Conservation (phyloP, 805 yeast genomes). For the Wickerhamiella sergipiensis region DNA sequence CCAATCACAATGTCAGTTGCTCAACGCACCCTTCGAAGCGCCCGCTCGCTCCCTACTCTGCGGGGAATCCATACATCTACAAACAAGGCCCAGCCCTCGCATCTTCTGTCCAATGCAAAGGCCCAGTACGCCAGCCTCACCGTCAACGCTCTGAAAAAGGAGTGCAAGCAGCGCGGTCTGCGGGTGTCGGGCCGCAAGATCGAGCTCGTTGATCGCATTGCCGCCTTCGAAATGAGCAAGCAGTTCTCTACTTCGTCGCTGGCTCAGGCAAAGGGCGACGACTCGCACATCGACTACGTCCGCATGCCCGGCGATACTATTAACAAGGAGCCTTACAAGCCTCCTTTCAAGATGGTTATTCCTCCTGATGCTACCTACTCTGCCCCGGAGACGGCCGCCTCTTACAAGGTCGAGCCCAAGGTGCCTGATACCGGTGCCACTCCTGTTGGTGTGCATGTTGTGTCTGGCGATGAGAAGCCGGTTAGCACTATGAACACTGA, state of each 20-base stretch:
- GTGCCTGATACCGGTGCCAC: constrained; percentile 12
- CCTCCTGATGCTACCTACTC: constrained; percentile 17
- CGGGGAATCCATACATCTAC: constrained; percentile 18
- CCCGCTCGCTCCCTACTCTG: constrained; percentile 17
- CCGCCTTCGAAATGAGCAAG: constrained; percentile 15
- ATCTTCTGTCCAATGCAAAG: constrained; percentile 17
- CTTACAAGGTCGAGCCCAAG: constrained; percentile 1
- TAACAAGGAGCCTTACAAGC: constrained; percentile 1
- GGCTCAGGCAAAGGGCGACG: constrained; percentile 22
- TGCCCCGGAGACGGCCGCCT: constrained; percentile 6
- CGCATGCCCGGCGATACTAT: constrained; percentile 17
- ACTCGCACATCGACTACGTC: constrained; percentile 26
- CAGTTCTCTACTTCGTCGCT: constrained; percentile 10
- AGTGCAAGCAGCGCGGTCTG: constrained; percentile 46
- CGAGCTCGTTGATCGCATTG: constrained; percentile 34
- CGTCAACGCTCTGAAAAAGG: constrained; percentile 40
- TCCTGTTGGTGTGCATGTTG: constrained; percentile 18
- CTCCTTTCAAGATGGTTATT: constrained; percentile 21
- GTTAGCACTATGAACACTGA: constrained; percentile 21
- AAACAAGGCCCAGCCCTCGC: constrained; percentile 22
- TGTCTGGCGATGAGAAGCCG: constrained; percentile 8
- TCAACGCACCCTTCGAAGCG: constrained; percentile 13
- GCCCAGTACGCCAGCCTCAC: constrained; percentile 30
- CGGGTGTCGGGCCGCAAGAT: constrained; percentile 48
- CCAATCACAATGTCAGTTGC: constrained; percentile 6